Conservation (phyloP, 1,139 yeast genomes). For the Pichia sp. region DNA sequence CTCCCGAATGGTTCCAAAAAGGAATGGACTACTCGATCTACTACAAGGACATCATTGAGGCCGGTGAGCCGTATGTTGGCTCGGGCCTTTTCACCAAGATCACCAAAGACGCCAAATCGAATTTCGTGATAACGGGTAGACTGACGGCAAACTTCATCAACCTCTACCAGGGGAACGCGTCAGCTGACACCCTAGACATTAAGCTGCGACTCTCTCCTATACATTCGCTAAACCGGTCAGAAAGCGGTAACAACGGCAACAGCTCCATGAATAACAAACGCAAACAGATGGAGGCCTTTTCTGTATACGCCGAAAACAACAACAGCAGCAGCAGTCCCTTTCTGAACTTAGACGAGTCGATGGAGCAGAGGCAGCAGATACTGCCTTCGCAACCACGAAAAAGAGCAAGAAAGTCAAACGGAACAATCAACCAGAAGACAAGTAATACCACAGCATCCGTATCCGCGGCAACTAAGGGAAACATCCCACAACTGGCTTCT, state of each 20-base stretch:
- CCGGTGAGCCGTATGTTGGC: conserved; percentile 74
- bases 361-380: not conserved
- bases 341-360: not conserved
- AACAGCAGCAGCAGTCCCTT: conserved; percentile 21
- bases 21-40: conserved; percentile 60
- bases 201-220: conserved; percentile 52
- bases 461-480: conserved; percentile 5
- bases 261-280: conserved; percentile 4
- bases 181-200: conserved; percentile 61
- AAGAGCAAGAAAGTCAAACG: conserved; percentile 9
- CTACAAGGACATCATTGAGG: conserved; percentile 68
- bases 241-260: not conserved
- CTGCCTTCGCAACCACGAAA: conserved; percentile 16
- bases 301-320: conserved; percentile 3
- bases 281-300: conserved; percentile 3
- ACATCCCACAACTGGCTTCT: conserved; percentile 30
- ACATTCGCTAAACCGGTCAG: not conserved
- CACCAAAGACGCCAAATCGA: conserved; percentile 26
- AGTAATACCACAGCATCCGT: conserved; percentile 8
- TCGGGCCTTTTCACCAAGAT: conserved; percentile 58
- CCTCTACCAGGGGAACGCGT: conserved; percentile 40
- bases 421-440: not conserved
- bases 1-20: conserved; percentile 57
- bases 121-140: conserved; percentile 58
- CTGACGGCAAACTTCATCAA: conserved; percentile 60